A percentile compares a stretch with the other conserved stretches of the same genome.
phyloP scores from a whole-genome alignment of 75 land plant species.

The Gnetum montanum region DNA sequence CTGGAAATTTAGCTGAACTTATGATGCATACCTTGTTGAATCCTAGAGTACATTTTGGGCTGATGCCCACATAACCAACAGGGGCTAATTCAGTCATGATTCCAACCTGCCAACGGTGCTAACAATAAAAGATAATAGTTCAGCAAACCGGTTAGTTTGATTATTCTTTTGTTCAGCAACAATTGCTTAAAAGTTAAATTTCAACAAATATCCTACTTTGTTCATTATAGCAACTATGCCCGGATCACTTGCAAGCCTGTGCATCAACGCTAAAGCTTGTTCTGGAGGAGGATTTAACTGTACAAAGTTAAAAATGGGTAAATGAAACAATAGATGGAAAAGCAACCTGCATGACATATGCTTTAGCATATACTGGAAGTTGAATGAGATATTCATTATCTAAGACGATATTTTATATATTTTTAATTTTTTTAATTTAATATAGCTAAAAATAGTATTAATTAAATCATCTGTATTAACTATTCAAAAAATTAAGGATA shows the following conservation, averaged over 20 bases:
- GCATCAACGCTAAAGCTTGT: constrained; percentile 74
- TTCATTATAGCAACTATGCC: constrained; percentile 97
- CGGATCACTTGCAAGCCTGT: constrained; percentile 91
- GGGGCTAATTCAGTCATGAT: constrained; percentile 99
- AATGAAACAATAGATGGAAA: constrained; percentile 5
- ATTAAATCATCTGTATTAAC: too few species aligned
- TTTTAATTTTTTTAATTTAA: too few species aligned
- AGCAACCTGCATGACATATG: background rate
- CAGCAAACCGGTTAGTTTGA: background rate
- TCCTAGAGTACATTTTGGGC: constrained; percentile 86
- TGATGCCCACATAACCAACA: constrained; percentile 87
- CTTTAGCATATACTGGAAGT: background rate
- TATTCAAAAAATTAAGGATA: too few species aligned
- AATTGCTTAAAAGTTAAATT: background rate
- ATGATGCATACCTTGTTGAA: constrained; percentile 79
- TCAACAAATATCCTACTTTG: constrained; percentile 39
- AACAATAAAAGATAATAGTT: constrained; percentile 6
- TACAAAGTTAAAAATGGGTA: background rate
- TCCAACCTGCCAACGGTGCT: constrained; percentile 94
- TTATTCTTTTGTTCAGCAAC: background rate
- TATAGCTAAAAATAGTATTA: too few species aligned
- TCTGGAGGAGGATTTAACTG: constrained; percentile 82
- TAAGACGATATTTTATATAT: too few species aligned
- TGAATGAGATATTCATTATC: background rate
- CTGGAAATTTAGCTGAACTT: too few species aligned